Percentiles rank a stretch among this genome's conserved stretches.
Evolutionary conservation across 2,329 filamentous ascomycete species (phyloP).

Genomic region (Colletotrichum brevisporum): DNA sequence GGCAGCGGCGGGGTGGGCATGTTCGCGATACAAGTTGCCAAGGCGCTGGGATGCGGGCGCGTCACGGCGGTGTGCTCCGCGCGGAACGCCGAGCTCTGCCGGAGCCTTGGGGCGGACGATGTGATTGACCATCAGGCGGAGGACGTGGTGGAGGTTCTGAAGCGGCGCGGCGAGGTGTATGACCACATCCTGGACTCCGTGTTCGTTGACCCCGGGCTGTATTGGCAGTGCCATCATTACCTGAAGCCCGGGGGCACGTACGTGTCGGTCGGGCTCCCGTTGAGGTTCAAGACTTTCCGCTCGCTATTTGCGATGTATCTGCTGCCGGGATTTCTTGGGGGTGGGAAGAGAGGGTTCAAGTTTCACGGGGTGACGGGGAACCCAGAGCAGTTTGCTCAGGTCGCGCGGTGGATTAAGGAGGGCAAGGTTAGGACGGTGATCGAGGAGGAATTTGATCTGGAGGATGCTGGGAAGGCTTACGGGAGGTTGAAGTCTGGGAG

Average conservation of each 20-base stretch:
- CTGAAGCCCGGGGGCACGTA: slow-evolving; percentile 63
- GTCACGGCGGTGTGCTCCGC: slow-evolving; percentile 53
- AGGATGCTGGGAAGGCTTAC: slow-evolving; percentile 69
- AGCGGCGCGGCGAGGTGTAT: slow-evolving; percentile 37
- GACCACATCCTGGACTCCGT: slow-evolving; percentile 47
- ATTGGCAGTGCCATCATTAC: slow-evolving; percentile 64
- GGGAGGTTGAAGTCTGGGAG: slow-evolving; percentile 63
- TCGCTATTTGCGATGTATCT: slow-evolving; percentile 45
- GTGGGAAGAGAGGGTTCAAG: slow-evolving; percentile 57
- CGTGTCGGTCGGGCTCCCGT: slow-evolving; percentile 63
- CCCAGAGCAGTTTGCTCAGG: slow-evolving; percentile 60
- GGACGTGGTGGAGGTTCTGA: slow-evolving; percentile 39
- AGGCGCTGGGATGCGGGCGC: slow-evolving; percentile 47
- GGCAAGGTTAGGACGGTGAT: slow-evolving; percentile 71
- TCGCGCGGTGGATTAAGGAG: slow-evolving; percentile 69
- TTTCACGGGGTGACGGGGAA: slow-evolving; percentile 56
- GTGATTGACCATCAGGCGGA: slow-evolving; percentile 52
- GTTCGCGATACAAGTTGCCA: slow-evolving; percentile 55
- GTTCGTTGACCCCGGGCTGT: slow-evolving; percentile 60
- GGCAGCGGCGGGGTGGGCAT: slow-evolving; percentile 54
- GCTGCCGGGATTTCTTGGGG: slow-evolving; percentile 54
- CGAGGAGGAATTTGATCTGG: slow-evolving; percentile 68
- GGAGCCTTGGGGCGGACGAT: slow-evolving; percentile 52
- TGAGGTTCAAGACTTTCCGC: slow-evolving; percentile 44
- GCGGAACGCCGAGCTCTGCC: slow-evolving; percentile 50